Base-by-base conservation (phyloP, 163 green algal species). In the Trebouxiophyceae sp. region DNA sequence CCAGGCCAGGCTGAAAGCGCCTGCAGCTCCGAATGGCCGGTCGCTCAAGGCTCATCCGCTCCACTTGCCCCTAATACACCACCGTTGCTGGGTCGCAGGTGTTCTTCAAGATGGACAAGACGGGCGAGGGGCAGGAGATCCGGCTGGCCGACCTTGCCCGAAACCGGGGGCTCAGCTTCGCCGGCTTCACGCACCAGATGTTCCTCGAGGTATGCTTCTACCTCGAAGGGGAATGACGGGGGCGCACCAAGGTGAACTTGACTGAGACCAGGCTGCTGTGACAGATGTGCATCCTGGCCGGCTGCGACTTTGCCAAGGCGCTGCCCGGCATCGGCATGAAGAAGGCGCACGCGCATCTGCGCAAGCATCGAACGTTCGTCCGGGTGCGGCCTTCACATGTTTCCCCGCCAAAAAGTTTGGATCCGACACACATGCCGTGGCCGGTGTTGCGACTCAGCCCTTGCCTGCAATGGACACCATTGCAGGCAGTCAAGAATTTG, bases 21-120 rank as follows among this genome's bases (percentile, higher is more conserved):
- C n/a, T n/a, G n/a, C n/a, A n/a, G n/a, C n/a, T n/a, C n/a, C n/a
- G n/a, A n/a, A n/a, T n/a, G n/a, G n/a, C n/a, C n/a, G n/a, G n/a
- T n/a, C n/a, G n/a, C n/a, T n/a, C n/a, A n/a, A n/a, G n/a, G n/a
- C n/a, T n/a, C n/a, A n/a, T n/a, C n/a, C n/a, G n/a, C n/a, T n/a
- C n/a, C n/a, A n/a, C n/a, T n/a, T n/a, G n/a, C n/a, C n/a, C n/a
- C n/a, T n/a, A n/a, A n/a, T n/a, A n/a, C n/a, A n/a, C n/a, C n/a
- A n/a, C n/a, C n/a, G n/a, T n/a, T n/a, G n/a, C n/a, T n/a, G n/a
- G n/a, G n/a, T n/a, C 63, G n/a, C 74, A 84, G 81, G 82, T 97
- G 31, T 63, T 97, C 31, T 99, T 93, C 82, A 99, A 99, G 65
- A 82, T 99, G 73, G 90, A 96, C 77, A 89, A 86, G 61, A 39